These are phyloP conservation scores for Pseudogymnoascus sp. DNA, from an alignment of 2,329 filamentous ascomycete genomes.

Conservation along the genomic window DNA sequence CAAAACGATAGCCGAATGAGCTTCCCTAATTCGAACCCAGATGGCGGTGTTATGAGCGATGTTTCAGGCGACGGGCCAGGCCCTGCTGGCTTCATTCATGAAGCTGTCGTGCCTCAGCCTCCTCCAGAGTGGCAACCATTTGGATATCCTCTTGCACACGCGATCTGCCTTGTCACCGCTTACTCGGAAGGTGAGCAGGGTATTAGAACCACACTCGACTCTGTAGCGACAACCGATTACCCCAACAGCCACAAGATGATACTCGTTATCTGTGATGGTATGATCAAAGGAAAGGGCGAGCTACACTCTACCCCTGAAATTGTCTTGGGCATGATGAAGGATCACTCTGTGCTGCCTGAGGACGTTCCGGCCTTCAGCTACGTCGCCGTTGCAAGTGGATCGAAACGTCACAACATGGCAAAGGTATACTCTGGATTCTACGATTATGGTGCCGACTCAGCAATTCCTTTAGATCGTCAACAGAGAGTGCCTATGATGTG, in stretches of 20 bases:
- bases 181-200: slow-evolving; percentile 95
- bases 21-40: slow-evolving; percentile 55
- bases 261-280: slow-evolving; percentile 90
- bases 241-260: slow-evolving; percentile 99
- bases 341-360: slow-evolving; percentile 70
- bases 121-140: slow-evolving; percentile 97
- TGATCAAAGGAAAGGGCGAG: slow-evolving; percentile 95
- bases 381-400: slow-evolving; percentile 88
- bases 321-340: slow-evolving; percentile 87
- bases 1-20: slow-evolving; percentile 57
- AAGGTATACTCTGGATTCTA: slow-evolving; percentile 98
- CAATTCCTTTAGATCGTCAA: slow-evolving; percentile 77
- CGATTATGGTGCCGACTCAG: slow-evolving; percentile 78
- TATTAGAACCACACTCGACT: slow-evolving; percentile 88
- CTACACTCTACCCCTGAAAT: slow-evolving; percentile 81
- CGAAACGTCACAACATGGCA: slow-evolving; percentile 99
- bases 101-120: slow-evolving; percentile 90
- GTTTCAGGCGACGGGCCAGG: slow-evolving; percentile 62
- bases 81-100: slow-evolving; percentile 91
- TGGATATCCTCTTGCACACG: slow-evolving; percentile 87
- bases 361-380: slow-evolving; percentile 91
- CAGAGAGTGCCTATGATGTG: slow-evolving; percentile 97
- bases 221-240: slow-evolving; percentile 94
- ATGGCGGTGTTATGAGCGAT: slow-evolving; percentile 42
- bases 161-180: slow-evolving; percentile 89